Base-by-base conservation (phyloP, 345 rosid genomes). In the Populus davidiana region DNA sequence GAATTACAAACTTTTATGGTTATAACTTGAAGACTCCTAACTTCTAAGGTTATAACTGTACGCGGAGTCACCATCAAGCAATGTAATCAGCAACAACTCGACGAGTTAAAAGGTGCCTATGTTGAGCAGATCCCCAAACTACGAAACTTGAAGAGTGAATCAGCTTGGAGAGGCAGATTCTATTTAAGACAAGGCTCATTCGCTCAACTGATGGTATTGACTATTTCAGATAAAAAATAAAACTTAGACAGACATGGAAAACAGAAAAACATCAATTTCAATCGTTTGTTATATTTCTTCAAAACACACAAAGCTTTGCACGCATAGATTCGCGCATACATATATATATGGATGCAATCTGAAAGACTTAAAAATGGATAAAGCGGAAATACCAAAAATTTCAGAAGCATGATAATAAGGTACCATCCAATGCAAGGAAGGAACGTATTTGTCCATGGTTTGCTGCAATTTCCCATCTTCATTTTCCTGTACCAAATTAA, bases 271-370 rank as follows among this genome's bases (percentile, higher is more conserved):
- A 70, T 70, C 44, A 69, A 78, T 76, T 56, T 61, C 77, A 77
- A 81, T 81, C 38, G 80, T 79, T 81, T 56, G 62, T 77, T 69
- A 77, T 33, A 69, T 76, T 79, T 72, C 76, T 49, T 78, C 64
- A 64, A 80, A 81, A 70, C 77, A 85, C 86, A 80, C 79, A 78
- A 75, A 29, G 82, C 77, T 70, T 80, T 72, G 81, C 84, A 75
- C 75, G 75, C 84, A 73, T 67, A 76, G 61, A 73, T 71, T 69
- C 62, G 56, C 43, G 78, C 54, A 72, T 75, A 62, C 77, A 71
- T 23, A 72, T 75, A 62, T 74, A 71, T 29, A 69, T 72, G 69
- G 70, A 63, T 64, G 84, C 79, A 77, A 77, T 62, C 81, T 25
- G 65, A 78, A 76, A 11, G 52, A 75, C 79, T 68, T 56, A 66